Base-by-base conservation (phyloP, 768 basidiomycete genomes). In the Pholiota microspora region DNA sequence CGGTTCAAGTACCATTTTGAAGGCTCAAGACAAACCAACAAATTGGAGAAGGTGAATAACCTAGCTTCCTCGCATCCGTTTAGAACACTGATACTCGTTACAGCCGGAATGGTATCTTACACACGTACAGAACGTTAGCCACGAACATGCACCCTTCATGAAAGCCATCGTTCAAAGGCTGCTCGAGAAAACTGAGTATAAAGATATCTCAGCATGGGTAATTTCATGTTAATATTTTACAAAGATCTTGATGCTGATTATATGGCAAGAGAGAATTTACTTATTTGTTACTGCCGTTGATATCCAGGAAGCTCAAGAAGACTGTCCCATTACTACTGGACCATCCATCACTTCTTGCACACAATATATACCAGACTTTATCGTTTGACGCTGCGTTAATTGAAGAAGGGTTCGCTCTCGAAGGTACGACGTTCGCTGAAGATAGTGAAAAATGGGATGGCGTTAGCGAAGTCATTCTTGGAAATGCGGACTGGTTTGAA, bases 71-170 rank as follows among this genome's bases (percentile, higher is more conserved):
- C 35, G 16, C 50, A 49, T 34, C 23, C 13, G 13, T 44, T 29
- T 16, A 27, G 8, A 32, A 51, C 29, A 45, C 36, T 24, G 12
- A 32, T 52, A 49, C 35, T 36, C 49, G 36, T 31, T 31, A 21
- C 64, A 96, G 93, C 96, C 97, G 1, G 97, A 98, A 69, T 98
- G 95, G 92, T 98, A 92, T 64, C 91, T 98, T 66, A 88, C 93
- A 2, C 92, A 98, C 67, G 76, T 98, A 21, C 77, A 92, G 45
- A 95, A 98, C 65, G 82, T 89, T 54, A 80, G 84, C 10, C 92
- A 94, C 61, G 91, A 96, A 53, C 94, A 98, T 57, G 78, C 82
- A 23, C 69, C 77, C 2, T 95, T 98, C 69, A 84, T 97, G 79
- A 84, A 89, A 46, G 72, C 71, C 7, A 75, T 88, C 40, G 72